Base-by-base conservation (phyloP, 2,329 filamentous ascomycete genomes). In the Aspergillus calidoustus region DNA sequence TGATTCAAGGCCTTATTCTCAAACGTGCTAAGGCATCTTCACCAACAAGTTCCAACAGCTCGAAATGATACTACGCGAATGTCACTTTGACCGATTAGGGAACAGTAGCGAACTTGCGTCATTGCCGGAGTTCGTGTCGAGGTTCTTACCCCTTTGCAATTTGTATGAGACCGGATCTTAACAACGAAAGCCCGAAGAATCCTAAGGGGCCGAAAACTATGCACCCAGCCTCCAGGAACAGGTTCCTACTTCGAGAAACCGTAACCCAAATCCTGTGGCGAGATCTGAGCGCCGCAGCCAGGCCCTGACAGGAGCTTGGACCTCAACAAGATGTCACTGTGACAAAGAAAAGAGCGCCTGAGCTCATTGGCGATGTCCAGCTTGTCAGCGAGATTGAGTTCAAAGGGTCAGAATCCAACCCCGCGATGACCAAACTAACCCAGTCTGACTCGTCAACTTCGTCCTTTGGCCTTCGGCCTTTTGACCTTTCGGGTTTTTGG, bases 231-330 rank as follows among this genome's bases (percentile, higher is more conserved):
- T 15, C 15, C 34, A 4, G 34, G 34, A 17, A 41, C 44, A 38
- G 19, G 54, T 49, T 57, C 46, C 54, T 43, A 13, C 28, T 22
- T 23, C 52, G 11, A 22, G n/a, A 34, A 41, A 41, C 34, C 13
- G 15, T 8, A 41, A 17, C 5, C 34, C 34, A 41, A 11, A 41
- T 15, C 5, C n/a, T 22, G 11, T 19, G 11, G 53, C 28, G n/a
- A 55, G 53, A 47, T 55, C 53, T 55, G 53, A 55, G 25, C 53
- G 11, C 15, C 41, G 3, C 34, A 34, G 47, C 17, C 17, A 41
- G n/a, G 15, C 43, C 31, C 30, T 56, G 46, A 57, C 54, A 50
- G 54, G 54, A 57, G 54, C 54, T 57, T 57, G 54, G 54, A 50
- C 46, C 41, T 46, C 15, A 22, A 22, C 13, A 46, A 30, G 11